phyloP scores from a whole-genome alignment of 352 stramenopile species.

The Globisporangium perplexum region DNA sequence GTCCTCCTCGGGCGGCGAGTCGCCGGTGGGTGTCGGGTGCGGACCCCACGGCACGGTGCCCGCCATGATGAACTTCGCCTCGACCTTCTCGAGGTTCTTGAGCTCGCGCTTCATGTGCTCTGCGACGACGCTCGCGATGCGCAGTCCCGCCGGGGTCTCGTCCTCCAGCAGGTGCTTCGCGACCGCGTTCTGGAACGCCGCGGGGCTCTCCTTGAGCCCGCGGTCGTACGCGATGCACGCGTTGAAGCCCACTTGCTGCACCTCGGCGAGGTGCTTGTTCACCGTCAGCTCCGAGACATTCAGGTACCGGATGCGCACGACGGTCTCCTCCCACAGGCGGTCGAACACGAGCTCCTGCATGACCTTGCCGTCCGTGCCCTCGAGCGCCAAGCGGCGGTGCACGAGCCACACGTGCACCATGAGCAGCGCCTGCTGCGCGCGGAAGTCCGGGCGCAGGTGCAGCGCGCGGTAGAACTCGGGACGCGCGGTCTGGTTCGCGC shows the following conservation, averaged over 20 bases:
- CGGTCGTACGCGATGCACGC: slow-evolving; percentile 94
- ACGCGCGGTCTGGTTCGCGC: slow-evolving; percentile 72
- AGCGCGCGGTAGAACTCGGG: slow-evolving; percentile 70
- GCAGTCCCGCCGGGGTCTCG: slow-evolving; percentile 48
- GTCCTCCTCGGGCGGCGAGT: slow-evolving; percentile 15
- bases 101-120: slow-evolving; percentile 79
- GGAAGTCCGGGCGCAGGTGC: slow-evolving; percentile 81
- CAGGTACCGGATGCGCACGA: slow-evolving; percentile 88
- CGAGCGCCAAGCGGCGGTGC: slow-evolving; percentile 88
- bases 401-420: slow-evolving; percentile 96
- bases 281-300: slow-evolving; percentile 94
- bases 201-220: slow-evolving; percentile 54
- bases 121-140: slow-evolving; percentile 47
- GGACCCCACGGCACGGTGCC: slow-evolving; percentile 73
- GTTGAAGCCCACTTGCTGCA: slow-evolving; percentile 95
- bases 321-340: slow-evolving; percentile 94
- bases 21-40: slow-evolving; percentile 15
- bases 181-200: slow-evolving; percentile 49
- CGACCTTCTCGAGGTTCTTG: slow-evolving; percentile 74
- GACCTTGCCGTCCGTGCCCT: slow-evolving; percentile 72
- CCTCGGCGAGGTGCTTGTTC: slow-evolving; percentile 95
- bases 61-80: slow-evolving; percentile 60
- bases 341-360: slow-evolving; percentile 96
- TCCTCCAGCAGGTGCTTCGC: slow-evolving; percentile 75
- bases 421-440: slow-evolving; percentile 89